A percentile compares a stretch with the other conserved stretches of the same genome.
phyloP scores from a whole-genome alignment of 306 rosid genomes.

The Cucurbita moschata region DNA sequence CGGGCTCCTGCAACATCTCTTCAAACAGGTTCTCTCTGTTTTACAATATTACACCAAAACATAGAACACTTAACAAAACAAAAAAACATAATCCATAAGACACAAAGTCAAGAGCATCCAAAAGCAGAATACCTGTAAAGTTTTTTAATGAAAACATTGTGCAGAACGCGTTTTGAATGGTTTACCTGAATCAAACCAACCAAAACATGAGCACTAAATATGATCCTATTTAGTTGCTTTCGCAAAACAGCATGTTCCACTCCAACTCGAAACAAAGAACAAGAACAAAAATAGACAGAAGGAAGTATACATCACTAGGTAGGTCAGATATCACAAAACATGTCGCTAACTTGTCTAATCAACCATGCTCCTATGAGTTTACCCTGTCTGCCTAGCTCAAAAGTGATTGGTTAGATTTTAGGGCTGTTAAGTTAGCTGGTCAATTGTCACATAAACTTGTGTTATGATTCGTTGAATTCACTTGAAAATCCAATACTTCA shows the following conservation, averaged over 20 bases:
- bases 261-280: background rate
- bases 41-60: slow-evolving; percentile 8
- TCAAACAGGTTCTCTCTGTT: slow-evolving; percentile 81
- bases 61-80: slow-evolving; percentile 8
- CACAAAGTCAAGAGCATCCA: background rate
- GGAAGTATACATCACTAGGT: background rate
- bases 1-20: slow-evolving; percentile 96
- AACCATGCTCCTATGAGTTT: background rate
- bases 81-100: background rate
- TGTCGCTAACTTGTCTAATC: background rate
- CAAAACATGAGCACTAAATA: background rate
- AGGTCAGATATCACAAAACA: background rate
- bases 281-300: background rate
- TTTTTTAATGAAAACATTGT: slow-evolving; percentile 84
- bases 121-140: slow-evolving; percentile 55
- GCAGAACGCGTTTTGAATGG: slow-evolving; percentile 87
- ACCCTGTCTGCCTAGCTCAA: background rate
- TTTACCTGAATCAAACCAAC: slow-evolving; percentile 48
- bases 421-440: background rate
- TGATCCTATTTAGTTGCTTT: background rate
- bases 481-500: background rate
- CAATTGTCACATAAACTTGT: background rate
- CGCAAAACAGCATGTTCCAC: background rate
- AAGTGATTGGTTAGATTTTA: background rate
- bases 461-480: background rate